Evolutionary conservation across 2,329 filamentous ascomycete species (phyloP), one percentile per base, ranked within the genome.

Genomic region (Penicillium occitanis): DNA sequence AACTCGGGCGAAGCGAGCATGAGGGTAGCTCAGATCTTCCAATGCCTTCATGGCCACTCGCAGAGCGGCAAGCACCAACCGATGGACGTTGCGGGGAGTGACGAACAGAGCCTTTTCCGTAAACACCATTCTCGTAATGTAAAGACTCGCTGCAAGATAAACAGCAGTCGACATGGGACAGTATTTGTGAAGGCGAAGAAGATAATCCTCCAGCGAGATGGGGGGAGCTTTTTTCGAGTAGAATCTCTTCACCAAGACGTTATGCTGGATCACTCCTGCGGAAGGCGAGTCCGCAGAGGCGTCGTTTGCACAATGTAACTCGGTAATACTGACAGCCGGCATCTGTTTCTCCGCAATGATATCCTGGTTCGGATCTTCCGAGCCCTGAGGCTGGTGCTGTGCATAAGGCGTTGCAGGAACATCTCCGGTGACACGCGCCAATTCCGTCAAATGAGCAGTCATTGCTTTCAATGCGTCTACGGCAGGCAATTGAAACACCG

Each of bases 91-190:
- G 65, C 92, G 87, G 66, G 86, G 85, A 2, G 93, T 96, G 7
- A 97, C 90, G 0, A 90, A 88, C 25, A 98, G 90, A 28, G 90
- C 86, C 70, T 87, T 87, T 74, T 96, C 91, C 53, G 90, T 84
- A 13, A 94, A 88, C 0, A 90, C 91, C 50, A 98, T 84, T 28
- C 90, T 88, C 74, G 94, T 89, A 70, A 97, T 94, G 80, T 97
- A 98, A 8, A 91, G 84, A 57, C 91, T 93, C 4, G 93, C 90
- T 1, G 94, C 92, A 30, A 99, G 88, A 79, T 97, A 97, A 10
- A 98, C 94, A 28, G 90, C 94, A 0, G 93, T 93, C 68, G 91
- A 96, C 87, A 97, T 93, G 3, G 95, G 93, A 74, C 94, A 98
- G 80, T 91, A 97, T 66, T 88, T 88, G 79, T 98, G 93, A 66